These are phyloP conservation scores for Boletus barrowsii DNA, from an alignment of 768 basidiomycete species.

Conservation along the genomic window DNA sequence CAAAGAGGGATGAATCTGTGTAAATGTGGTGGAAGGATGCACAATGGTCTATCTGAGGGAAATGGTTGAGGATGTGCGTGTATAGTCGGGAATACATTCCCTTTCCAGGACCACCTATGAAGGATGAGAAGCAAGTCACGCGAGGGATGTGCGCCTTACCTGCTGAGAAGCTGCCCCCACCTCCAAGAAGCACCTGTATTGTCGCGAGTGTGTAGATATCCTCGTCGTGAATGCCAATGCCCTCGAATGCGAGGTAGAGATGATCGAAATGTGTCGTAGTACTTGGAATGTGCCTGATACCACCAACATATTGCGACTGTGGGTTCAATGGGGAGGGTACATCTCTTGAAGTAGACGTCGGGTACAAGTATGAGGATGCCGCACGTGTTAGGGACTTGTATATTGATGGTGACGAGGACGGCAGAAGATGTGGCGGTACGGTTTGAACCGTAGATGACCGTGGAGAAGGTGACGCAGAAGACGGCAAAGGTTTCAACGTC, in stretches of 20 bases:
- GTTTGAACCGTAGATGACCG: conserved; percentile 32
- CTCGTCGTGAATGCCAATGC: conserved; percentile 83
- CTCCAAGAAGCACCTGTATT: conserved; percentile 92
- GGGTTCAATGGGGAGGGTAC: conserved; percentile 14
- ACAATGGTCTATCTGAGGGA: conserved; percentile 92
- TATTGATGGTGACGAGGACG: conserved; percentile 49
- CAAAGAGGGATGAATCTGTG: conserved; percentile 90
- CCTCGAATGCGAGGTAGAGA: conserved; percentile 90
- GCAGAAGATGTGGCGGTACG: conserved; percentile 57
- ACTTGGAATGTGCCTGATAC: conserved; percentile 67
- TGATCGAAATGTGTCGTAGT: conserved; percentile 77
- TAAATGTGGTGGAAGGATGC: conserved; percentile 98
- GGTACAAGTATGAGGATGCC: conserved; percentile 70
- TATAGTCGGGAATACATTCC: conserved; percentile 99
- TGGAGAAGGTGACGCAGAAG: conserved; percentile 22
- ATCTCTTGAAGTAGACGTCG: conserved; percentile 22
- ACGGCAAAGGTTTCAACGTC: conserved; percentile 44
- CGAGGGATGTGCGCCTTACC: conserved; percentile 38
- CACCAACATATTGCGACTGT: conserved; percentile 76
- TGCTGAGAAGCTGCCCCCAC: conserved; percentile 95
- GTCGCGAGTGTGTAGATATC: conserved; percentile 93
- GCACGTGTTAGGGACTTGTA: conserved; percentile 73
- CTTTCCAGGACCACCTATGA: conserved; percentile 87
- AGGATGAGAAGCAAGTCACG: conserved; percentile 4
- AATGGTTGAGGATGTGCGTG: conserved; percentile 93